These are phyloP conservation scores for Solanum hybrid DNA, from an alignment of 305 asterid species.

Conservation along the genomic window DNA sequence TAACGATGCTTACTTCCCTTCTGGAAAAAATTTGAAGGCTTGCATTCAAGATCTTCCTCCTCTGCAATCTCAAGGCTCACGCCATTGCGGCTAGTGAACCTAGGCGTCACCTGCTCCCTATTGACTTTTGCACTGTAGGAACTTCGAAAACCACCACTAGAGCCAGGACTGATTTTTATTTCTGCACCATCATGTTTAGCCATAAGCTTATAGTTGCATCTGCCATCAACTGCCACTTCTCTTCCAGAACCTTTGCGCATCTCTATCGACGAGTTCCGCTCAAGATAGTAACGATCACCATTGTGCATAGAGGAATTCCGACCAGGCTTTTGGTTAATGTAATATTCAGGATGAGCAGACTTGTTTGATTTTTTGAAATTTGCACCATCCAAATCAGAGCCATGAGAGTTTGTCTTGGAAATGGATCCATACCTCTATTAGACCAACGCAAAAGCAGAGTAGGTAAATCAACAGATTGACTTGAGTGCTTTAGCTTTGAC, in stretches of 20 bases:
- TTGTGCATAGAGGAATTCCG: slow-evolving; percentile 16
- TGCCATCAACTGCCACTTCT: slow-evolving; percentile 6
- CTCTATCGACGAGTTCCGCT: slow-evolving; percentile 31
- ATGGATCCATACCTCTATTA: slow-evolving; percentile 32
- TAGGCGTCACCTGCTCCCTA: slow-evolving; percentile 23
- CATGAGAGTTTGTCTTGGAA: slow-evolving; percentile 26
- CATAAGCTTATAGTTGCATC: neutral
- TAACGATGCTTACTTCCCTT: slow-evolving; percentile 12
- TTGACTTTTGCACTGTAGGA: slow-evolving; percentile 29
- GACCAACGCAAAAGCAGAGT: neutral
- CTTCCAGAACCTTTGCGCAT: slow-evolving; percentile 33
- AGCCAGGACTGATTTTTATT: slow-evolving; percentile 24
- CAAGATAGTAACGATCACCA: slow-evolving; percentile 26
- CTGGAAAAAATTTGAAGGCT: slow-evolving; percentile 6
- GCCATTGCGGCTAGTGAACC: slow-evolving; percentile 20
- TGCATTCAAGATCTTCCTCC: slow-evolving; percentile 26
- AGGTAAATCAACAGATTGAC: neutral
- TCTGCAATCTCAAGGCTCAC: slow-evolving; percentile 21
- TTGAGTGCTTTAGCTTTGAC: neutral
- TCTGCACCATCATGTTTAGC: slow-evolving; percentile 44
- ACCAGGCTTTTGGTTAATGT: slow-evolving; percentile 26
- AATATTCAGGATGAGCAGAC: slow-evolving; percentile 32
- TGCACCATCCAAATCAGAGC: slow-evolving; percentile 26
- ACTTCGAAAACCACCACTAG: slow-evolving; percentile 27
- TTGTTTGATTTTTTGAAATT: slow-evolving; percentile 24